Evolutionary conservation across 2,329 filamentous ascomycete species (phyloP).

Genomic region (Zopfia rhizophila): DNA sequence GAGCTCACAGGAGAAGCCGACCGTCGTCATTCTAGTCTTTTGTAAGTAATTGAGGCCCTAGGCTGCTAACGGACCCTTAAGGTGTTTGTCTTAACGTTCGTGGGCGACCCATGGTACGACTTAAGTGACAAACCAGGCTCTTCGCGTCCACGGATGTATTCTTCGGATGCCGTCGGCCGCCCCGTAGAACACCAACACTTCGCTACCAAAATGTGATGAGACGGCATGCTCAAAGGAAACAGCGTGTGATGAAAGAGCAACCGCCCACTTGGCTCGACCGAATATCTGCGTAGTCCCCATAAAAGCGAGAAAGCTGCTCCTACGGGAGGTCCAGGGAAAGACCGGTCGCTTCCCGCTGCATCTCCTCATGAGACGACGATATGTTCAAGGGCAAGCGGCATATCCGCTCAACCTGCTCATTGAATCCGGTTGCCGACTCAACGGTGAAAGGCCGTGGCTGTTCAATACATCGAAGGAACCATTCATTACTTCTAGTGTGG

Average conservation of each 20-base stretch:
- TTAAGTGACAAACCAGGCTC: slow-evolving; percentile 21
- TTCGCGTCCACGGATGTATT: slow-evolving; percentile 14
- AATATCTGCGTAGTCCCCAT: not conserved
- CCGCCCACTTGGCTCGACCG: not conserved
- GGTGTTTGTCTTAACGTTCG: slow-evolving; percentile 9
- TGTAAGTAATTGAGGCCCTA: slow-evolving; percentile 2
- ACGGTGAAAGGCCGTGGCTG: slow-evolving; percentile 10
- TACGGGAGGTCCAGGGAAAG: not conserved
- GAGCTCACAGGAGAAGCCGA: slow-evolving; percentile 8
- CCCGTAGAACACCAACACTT: slow-evolving; percentile 42
- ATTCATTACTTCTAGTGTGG: slow-evolving; percentile 29
- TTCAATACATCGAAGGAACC: slow-evolving; percentile 19
- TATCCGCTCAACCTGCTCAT: slow-evolving; percentile 1
- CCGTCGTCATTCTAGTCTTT: not conserved
- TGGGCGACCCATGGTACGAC: slow-evolving; percentile 23
- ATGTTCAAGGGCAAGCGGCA: slow-evolving; percentile 9
- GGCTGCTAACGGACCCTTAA: not conserved
- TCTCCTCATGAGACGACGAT: slow-evolving; percentile 14
- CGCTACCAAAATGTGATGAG: slow-evolving; percentile 36
- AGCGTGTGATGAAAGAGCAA: not conserved
- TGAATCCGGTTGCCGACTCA: slow-evolving; percentile 10
- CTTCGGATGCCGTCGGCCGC: slow-evolving; percentile 42
- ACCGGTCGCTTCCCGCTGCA: slow-evolving; percentile 8
- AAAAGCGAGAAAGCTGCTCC: not conserved
- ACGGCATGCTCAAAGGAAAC: not conserved